Conservation (phyloP, 2,329 filamentous ascomycete species). For the Phyllosticta citrichinensis region DNA sequence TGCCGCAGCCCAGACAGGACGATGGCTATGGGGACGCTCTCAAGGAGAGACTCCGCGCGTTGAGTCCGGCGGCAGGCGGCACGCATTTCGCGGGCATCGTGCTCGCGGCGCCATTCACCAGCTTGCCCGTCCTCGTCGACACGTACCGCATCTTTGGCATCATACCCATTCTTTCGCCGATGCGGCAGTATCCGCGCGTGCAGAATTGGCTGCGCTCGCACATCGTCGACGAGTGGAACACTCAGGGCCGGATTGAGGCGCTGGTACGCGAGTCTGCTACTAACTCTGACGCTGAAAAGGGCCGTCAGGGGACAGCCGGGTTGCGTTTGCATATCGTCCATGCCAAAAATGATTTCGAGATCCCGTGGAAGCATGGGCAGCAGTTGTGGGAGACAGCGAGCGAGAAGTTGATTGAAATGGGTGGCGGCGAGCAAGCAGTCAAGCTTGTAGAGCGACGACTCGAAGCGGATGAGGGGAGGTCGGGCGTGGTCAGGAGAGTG, state of each 20-base stretch:
- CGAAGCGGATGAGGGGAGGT: conserved; percentile 13
- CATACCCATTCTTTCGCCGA: conserved; percentile 67
- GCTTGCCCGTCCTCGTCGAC: conserved; percentile 60
- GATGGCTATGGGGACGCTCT: conserved; percentile 27
- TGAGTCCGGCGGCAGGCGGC: background rate
- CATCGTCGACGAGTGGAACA: conserved; percentile 76
- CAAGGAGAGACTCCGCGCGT: conserved; percentile 18
- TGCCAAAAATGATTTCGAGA: conserved; percentile 71
- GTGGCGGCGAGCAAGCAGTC: conserved; percentile 17
- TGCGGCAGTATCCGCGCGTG: conserved; percentile 56
- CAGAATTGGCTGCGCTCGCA: conserved; percentile 50
- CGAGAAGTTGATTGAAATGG: conserved; percentile 10
- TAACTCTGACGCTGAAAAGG: no score
- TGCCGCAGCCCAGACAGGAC: conserved; percentile 11
- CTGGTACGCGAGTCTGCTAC: conserved; percentile 37
- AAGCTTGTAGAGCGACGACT: background rate
- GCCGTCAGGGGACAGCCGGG: background rate
- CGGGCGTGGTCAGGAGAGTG: conserved; percentile 17
- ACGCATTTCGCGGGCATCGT: conserved; percentile 65
- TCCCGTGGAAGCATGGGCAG: conserved; percentile 59
- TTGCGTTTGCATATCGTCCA: conserved; percentile 67
- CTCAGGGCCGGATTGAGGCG: conserved; percentile 53
- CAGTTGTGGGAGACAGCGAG: conserved; percentile 21
- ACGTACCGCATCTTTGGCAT: conserved; percentile 71
- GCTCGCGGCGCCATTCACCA: conserved; percentile 70